Evolutionary conservation across 768 basidiomycete genomes (phyloP).

Genomic region (Butyriboletus loyo): DNA sequence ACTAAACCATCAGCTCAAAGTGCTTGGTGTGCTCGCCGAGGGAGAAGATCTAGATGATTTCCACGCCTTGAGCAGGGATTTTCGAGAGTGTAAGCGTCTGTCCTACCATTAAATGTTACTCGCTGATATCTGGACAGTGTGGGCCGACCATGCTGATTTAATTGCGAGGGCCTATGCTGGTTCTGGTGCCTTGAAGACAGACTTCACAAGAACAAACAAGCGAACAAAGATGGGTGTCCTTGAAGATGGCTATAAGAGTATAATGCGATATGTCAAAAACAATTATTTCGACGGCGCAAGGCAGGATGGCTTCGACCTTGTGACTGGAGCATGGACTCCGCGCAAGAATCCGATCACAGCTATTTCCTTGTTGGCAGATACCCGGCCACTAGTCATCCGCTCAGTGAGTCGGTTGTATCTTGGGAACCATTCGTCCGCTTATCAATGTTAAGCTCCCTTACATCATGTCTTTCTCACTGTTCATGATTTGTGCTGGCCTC

Average conservation of each 20-base stretch:
- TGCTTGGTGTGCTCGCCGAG: conserved; percentile 65
- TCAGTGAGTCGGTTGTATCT: conserved; percentile 53
- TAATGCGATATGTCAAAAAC: conserved; percentile 88
- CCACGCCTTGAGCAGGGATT: conserved; percentile 72
- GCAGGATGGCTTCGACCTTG: conserved; percentile 91
- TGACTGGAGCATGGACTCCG: conserved; percentile 91
- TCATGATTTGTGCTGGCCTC: conserved; percentile 85
- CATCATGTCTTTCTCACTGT: conserved; percentile 71
- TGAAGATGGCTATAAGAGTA: conserved; percentile 84
- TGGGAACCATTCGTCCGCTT: neutral
- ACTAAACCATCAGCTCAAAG: conserved; percentile 72
- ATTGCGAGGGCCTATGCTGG: conserved; percentile 92
- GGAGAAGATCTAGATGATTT: conserved; percentile 80
- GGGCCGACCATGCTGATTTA: conserved; percentile 94
- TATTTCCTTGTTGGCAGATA: conserved; percentile 71
- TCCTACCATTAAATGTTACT: neutral
- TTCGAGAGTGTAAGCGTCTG: conserved; percentile 74
- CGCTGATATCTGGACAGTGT: conserved; percentile 55
- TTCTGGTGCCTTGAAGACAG: conserved; percentile 93
- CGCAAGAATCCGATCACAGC: conserved; percentile 67
- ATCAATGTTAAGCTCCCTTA: conserved; percentile 71
- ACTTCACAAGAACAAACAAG: conserved; percentile 92
- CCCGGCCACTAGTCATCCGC: conserved; percentile 77
- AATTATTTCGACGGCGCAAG: conserved; percentile 95
- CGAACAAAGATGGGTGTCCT: conserved; percentile 76